Conservation (phyloP, 1,284 basidiomycete genomes). For the Naganishia sp. region DNA sequence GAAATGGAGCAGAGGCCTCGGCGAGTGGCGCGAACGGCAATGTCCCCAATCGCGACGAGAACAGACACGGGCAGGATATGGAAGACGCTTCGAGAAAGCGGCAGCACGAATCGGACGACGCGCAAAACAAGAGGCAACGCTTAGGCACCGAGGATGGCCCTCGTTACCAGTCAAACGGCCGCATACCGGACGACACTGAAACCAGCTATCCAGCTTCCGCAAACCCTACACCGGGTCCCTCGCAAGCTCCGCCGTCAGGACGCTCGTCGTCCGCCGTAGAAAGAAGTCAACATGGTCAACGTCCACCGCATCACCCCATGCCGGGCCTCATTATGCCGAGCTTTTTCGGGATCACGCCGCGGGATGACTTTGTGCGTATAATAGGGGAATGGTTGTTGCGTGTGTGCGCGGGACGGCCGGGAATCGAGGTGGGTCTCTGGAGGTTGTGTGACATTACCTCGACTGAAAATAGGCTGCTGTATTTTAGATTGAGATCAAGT, state of each 20-base stretch:
- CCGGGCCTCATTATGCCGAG: conserved; percentile 31
- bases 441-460: no score
- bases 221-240: background rate
- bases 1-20: background rate
- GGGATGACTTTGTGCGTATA: conserved; percentile 90
- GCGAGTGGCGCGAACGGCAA: background rate
- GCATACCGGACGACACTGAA: background rate
- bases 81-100: background rate
- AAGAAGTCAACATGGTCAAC: background rate
- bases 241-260: background rate
- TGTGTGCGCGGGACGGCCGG: conserved; percentile 45
- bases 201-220: background rate
- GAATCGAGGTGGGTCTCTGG: conserved; percentile 56
- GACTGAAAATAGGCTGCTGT: background rate
- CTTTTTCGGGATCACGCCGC: conserved; percentile 83
- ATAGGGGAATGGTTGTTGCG: conserved; percentile 81
- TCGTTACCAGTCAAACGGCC: no score
- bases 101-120: background rate
- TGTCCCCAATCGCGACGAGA: background rate
- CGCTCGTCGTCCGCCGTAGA: background rate
- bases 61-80: background rate
- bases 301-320: conserved; percentile 24
- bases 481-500: conserved; percentile 87
- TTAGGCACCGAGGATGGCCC: background rate
- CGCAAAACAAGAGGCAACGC: conserved; percentile 15